Evolutionary conservation across 768 basidiomycete genomes (phyloP).

Genomic region (Auriscalpium microsporum): DNA sequence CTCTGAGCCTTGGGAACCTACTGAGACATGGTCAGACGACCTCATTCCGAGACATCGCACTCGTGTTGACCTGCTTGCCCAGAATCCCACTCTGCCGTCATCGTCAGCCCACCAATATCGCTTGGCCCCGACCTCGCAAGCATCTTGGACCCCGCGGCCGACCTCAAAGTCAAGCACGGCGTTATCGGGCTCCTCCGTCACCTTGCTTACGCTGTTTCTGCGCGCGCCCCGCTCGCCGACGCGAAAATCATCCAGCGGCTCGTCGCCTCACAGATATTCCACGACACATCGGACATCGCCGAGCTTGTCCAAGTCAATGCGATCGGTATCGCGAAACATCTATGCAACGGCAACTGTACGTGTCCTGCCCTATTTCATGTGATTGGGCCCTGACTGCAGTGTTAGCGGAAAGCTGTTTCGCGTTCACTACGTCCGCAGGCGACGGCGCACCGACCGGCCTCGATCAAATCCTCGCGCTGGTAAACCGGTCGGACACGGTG

Average conservation of each 20-base stretch:
- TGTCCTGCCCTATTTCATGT: conserved; percentile 3
- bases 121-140: conserved; percentile 59
- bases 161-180: conserved; percentile 85
- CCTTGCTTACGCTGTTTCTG: conserved; percentile 54
- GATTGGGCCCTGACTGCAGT: background rate
- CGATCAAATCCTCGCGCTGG: conserved; percentile 63
- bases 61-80: conserved; percentile 6
- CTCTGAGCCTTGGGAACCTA: conserved; percentile 75
- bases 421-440: conserved; percentile 38
- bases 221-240: conserved; percentile 51
- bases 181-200: conserved; percentile 83
- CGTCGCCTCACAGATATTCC: conserved; percentile 58
- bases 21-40: conserved; percentile 55
- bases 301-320: conserved; percentile 83
- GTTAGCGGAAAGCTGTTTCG: conserved; percentile 35
- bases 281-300: conserved; percentile 67
- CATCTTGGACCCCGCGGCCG: conserved; percentile 49
- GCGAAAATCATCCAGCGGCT: conserved; percentile 58
- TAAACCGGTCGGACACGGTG: conserved; percentile 70
- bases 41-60: background rate
- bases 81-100: conserved; percentile 53
- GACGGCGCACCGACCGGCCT: conserved; percentile 35
- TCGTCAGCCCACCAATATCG: conserved; percentile 43
- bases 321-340: conserved; percentile 82
- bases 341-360: conserved; percentile 72